phyloP scores from a whole-genome alignment of 2,329 filamentous ascomycete species.

The Madurella mycetomatis region DNA sequence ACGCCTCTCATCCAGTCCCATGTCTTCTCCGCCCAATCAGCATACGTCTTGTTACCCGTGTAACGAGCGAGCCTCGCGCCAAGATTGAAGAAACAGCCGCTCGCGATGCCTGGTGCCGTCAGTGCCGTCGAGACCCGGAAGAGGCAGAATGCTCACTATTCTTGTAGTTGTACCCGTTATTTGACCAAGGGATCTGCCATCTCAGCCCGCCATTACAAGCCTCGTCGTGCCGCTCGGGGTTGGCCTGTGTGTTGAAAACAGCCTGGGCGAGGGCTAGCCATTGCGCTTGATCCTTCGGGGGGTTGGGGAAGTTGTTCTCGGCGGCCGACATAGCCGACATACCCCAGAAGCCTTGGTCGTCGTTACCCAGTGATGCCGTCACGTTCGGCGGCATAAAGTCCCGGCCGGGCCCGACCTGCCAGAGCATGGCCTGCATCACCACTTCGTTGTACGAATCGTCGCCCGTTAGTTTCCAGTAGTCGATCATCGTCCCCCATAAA shows the following conservation, averaged over 20 bases:
- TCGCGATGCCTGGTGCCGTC: slow-evolving; percentile 56
- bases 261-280: slow-evolving; percentile 65
- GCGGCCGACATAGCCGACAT: slow-evolving; percentile 64
- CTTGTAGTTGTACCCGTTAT: slow-evolving; percentile 73
- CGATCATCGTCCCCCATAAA: slow-evolving; percentile 58
- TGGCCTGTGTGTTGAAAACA: slow-evolving; percentile 61
- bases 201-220: slow-evolving; percentile 65
- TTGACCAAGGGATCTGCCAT: slow-evolving; percentile 74
- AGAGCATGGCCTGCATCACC: slow-evolving; percentile 47
- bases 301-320: slow-evolving; percentile 60
- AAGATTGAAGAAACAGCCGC: slow-evolving; percentile 61
- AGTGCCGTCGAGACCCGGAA: slow-evolving; percentile 34
- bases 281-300: slow-evolving; percentile 48
- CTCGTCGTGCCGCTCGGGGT: slow-evolving; percentile 56
- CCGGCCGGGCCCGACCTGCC: slow-evolving; percentile 48
- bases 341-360: slow-evolving; percentile 68
- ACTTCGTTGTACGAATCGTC: slow-evolving; percentile 54
- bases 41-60: slow-evolving; percentile 62
- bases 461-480: slow-evolving; percentile 61
- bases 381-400: slow-evolving; percentile 55
- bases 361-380: slow-evolving; percentile 54
- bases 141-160: slow-evolving; percentile 44
- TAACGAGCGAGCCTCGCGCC: slow-evolving; percentile 69
- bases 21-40: slow-evolving; percentile 55
- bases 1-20: slow-evolving; percentile 58